phyloP scores from a whole-genome alignment of 768 basidiomycete genomes.

The Neoboletus magnificus region DNA sequence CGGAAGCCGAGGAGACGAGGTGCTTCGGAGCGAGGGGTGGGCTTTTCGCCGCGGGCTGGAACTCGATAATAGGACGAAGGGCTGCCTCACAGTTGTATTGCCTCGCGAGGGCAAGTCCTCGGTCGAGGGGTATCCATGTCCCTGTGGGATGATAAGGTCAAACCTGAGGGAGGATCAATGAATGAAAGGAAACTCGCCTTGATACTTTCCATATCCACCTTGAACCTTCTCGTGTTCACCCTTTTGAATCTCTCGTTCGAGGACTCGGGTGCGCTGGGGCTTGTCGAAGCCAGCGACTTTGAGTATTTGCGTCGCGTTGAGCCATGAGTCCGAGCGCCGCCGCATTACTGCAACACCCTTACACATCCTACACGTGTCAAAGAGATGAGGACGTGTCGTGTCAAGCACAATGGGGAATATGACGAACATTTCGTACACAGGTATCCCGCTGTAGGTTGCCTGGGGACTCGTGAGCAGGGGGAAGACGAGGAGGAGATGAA shows the following conservation, averaged over 20 bases:
- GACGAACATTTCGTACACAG: slow-evolving; percentile 87
- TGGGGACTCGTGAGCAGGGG: slow-evolving; percentile 29
- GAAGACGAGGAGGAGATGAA: not conserved
- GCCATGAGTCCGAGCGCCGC: slow-evolving; percentile 91
- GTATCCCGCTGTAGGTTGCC: slow-evolving; percentile 93
- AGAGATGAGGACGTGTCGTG: slow-evolving; percentile 35
- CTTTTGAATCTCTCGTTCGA: slow-evolving; percentile 98
- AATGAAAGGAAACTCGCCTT: slow-evolving; percentile 58
- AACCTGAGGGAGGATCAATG: not conserved
- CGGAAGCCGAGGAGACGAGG: slow-evolving; percentile 65
- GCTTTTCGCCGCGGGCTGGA: slow-evolving; percentile 83
- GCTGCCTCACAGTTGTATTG: slow-evolving; percentile 90
- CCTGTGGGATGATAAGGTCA: slow-evolving; percentile 46
- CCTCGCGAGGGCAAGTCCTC: slow-evolving; percentile 79
- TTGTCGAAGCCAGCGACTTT: slow-evolving; percentile 99
- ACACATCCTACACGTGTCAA: slow-evolving; percentile 73
- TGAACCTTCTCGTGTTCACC: slow-evolving; percentile 99
- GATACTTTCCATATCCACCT: slow-evolving; percentile 99
- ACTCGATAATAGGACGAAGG: slow-evolving; percentile 92
- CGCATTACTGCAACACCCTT: slow-evolving; percentile 98
- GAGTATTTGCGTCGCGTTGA: slow-evolving; percentile 98
- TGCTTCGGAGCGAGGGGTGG: slow-evolving; percentile 97
- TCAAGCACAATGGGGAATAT: slow-evolving; percentile 32
- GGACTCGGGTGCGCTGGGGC: slow-evolving; percentile 93
- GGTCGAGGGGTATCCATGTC: slow-evolving; percentile 96